These are phyloP conservation scores for Volvariella volvacea DNA, from an alignment of 1,284 basidiomycete genomes.

Conservation along the genomic window DNA sequence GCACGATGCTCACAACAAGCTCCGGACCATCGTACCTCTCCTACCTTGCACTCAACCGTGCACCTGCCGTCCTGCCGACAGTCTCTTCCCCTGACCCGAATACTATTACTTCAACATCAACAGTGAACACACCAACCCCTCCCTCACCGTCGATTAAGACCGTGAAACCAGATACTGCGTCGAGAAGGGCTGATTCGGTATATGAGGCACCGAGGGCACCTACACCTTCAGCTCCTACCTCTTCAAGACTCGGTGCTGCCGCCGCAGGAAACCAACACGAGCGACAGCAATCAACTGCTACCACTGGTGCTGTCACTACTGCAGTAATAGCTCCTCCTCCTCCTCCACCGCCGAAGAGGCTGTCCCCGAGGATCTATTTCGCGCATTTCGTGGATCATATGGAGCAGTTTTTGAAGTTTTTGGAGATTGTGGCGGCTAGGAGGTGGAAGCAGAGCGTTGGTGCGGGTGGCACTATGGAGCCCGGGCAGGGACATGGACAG, in stretches of 20 bases:
- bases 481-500: conserved; percentile 13
- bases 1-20: conserved; percentile 29
- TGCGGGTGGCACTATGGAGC: conserved; percentile 15
- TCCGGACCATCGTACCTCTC: conserved; percentile 60
- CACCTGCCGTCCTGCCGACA: conserved; percentile 33
- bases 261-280: no score
- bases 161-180: conserved; percentile 32
- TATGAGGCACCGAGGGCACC: conserved; percentile 20
- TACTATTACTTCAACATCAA: conserved; percentile 10
- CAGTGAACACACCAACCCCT: conserved; percentile 24
- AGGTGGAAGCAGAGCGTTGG: conserved; percentile 81
- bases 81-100: conserved; percentile 18
- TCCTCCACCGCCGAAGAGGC: conserved; percentile 40
- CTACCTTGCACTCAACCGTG: conserved; percentile 69
- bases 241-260: no score
- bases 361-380: conserved; percentile 86
- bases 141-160: conserved; percentile 47
- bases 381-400: conserved; percentile 93
- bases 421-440: conserved; percentile 79
- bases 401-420: conserved; percentile 77
- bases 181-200: conserved; percentile 27
- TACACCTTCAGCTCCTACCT: conserved; percentile 2
- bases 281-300: no score
- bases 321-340: no score
- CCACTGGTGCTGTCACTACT: conserved; percentile 6